phyloP scores from a whole-genome alignment of 352 stramenopile species.

The Hyaloperonospora brassicae region DNA sequence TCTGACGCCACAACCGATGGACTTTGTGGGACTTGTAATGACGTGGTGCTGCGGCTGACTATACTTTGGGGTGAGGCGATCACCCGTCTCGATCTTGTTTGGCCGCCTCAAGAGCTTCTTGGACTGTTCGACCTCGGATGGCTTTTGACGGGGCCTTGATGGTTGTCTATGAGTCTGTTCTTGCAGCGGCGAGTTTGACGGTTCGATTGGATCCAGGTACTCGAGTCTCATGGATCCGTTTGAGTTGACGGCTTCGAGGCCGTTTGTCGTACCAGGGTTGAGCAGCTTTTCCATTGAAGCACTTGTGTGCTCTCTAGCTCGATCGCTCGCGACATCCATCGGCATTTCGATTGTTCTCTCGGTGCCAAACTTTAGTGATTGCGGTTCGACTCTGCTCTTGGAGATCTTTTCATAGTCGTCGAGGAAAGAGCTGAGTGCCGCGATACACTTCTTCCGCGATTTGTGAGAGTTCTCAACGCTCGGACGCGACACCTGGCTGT shows the following conservation, averaged over 20 bases:
- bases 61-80: conserved; percentile 6
- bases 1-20: conserved; percentile 5
- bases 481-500: conserved; percentile 20
- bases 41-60: conserved; percentile 7
- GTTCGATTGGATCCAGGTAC: conserved; percentile 29
- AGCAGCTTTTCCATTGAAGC: conserved; percentile 23
- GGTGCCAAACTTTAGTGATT: conserved; percentile 21
- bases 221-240: conserved; percentile 37
- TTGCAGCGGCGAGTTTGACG: conserved; percentile 19
- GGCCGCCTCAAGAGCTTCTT: conserved; percentile 4
- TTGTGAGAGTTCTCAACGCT: conserved; percentile 13
- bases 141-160: conserved; percentile 1
- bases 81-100: conserved; percentile 9
- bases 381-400: conserved; percentile 14
- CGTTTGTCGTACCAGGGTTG: conserved; percentile 20
- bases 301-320: conserved; percentile 18
- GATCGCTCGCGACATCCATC: conserved; percentile 13
- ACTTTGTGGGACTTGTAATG: conserved; percentile 12
- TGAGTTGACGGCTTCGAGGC: conserved; percentile 17
- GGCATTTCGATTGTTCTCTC: conserved; percentile 27
- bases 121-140: conserved; percentile 3
- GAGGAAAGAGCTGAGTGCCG: conserved; percentile 22
- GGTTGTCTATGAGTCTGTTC: conserved; percentile 9
- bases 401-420: conserved; percentile 21
- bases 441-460: conserved; percentile 11